Base-by-base conservation (phyloP, 2,329 filamentous ascomycete species). In the Beauveria australis region DNA sequence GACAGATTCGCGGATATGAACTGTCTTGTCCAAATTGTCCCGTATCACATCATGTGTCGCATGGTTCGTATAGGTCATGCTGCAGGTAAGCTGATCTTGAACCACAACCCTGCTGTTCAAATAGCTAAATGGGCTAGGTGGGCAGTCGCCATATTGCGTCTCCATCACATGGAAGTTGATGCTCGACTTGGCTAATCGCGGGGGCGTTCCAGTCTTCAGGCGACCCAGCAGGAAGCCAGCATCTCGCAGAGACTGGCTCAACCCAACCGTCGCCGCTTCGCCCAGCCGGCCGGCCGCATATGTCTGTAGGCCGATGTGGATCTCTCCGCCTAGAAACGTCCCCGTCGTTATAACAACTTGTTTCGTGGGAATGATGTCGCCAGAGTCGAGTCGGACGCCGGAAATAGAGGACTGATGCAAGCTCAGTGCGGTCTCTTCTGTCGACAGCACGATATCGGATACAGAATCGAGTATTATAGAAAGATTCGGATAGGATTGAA, bases 331-430 rank as follows among this genome's bases (percentile, higher is more conserved):
- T 5, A 99, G 76, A 70, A 99, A 99, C 0, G 94, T 99, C 0
- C 94, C 94, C 0, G 94, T 99, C 0, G 94, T 97, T 66, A 99
- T 97, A 26, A 99, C 84, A 41, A 97, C 92, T 63, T 88, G 87
- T 52, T 81, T 85, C 1, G 93, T 90, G 1, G 86, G 82, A 64
- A 99, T 83, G 18, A 96, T 78, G 71, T 95, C 88, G 33, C 94
- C 94, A 52, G 89, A 91, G 71, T 97, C 93, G 40, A 99, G 78
- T 62, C 89, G 81, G 14, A 99, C 88, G 0, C 94, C 94, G 1
- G 86, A 87, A 62, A 97, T 95, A 70, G 82, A 89, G 56, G 87
- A 88, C 70, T 85, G 82, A 4, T 79, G 74, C 41, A 80, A 64
- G 72, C 74, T 67, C 9, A 62, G 49, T n/a, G 58, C 63, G 5